Conservation (phyloP, 1,284 basidiomycete species). For the Irpex sp. region DNA sequence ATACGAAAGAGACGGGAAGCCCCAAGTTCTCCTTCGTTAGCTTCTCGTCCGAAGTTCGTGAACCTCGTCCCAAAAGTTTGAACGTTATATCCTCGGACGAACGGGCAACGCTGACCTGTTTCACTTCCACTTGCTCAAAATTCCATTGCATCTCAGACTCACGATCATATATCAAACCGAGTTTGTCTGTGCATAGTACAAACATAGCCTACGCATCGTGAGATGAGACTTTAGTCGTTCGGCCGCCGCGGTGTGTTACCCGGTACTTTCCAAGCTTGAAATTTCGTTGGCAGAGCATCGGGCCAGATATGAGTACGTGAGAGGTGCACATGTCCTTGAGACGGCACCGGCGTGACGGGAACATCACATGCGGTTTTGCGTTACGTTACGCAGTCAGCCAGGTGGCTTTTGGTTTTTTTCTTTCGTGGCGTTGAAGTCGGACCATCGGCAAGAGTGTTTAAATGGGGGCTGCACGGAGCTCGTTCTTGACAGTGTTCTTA, state of each 20-base stretch:
- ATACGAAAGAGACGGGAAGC: background rate
- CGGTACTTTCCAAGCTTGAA: too few species aligned
- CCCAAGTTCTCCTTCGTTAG: too few species aligned
- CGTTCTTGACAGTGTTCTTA: background rate
- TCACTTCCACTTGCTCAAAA: background rate
- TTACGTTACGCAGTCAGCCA: slow-evolving; percentile 1
- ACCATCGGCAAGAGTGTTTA: background rate
- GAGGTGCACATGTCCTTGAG: background rate
- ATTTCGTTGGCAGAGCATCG: background rate
- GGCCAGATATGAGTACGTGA: background rate
- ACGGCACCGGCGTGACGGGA: slow-evolving; percentile 4
- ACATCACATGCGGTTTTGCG: slow-evolving; percentile 13
- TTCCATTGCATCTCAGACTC: too few species aligned
- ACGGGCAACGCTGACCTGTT: background rate
- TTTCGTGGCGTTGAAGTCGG: background rate
- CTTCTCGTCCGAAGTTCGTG: background rate
- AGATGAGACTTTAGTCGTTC: background rate
- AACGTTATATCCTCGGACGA: background rate
- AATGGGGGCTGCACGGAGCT: background rate
- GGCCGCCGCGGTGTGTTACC: too few species aligned
- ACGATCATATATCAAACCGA: background rate
- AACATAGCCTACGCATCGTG: background rate
- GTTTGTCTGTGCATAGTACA: background rate
- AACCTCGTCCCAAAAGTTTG: background rate
- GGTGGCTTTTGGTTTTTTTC: background rate